Evolutionary conservation across 2,329 filamentous ascomycete species (phyloP), one percentile per base, ranked within the genome.

Genomic region (Curvularia eragrostidis): DNA sequence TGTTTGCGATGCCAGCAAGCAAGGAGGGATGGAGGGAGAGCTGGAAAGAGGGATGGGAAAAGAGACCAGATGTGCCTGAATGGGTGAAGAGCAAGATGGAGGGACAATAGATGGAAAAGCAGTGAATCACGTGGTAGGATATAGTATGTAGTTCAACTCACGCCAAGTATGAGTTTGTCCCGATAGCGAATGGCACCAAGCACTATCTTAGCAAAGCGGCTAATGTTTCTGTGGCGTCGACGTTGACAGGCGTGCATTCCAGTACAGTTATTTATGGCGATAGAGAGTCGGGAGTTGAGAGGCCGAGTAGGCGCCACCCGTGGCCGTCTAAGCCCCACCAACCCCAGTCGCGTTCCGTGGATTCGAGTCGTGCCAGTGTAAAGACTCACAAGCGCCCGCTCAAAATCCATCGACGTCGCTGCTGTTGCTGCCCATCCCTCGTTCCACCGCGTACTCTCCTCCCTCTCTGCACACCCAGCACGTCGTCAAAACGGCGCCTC

Each of bases 1-100:
- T 93, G 28, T 93, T 89, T 77, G 90, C 88, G 18, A 83, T 90
- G 75, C 89, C 89, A 0, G 79, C 80, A 6, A 83, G 81, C 9
- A 78, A 81, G 19, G 81, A 83, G 21, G 81, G 86, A 1, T 79
- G 81, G 64, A 81, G 67, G 58, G 63, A 63, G 56, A 56, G 63
- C 15, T 80, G 78, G 79, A 74, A 75, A 58, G 64, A 52, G 5
- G 71, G 84, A 10, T 91, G 89, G 89, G 81, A 84, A 43, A 80
- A 78, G 59, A 80, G 80, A 56, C 88, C 88, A 6, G 74, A 65
- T 28, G 74, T 90, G 49, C 88, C 88, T 3, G 77, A 64, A 19
- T 91, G 89, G 89, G 73, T 90, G 65, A 75, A 74, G 71, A 77
- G 77, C 32, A 82, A 85, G 76, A 84, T 88, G 21, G 66, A 62